These are phyloP conservation scores for Nakazawaea sp. DNA, from an alignment of 805 yeast genomes.

Conservation along the genomic window DNA sequence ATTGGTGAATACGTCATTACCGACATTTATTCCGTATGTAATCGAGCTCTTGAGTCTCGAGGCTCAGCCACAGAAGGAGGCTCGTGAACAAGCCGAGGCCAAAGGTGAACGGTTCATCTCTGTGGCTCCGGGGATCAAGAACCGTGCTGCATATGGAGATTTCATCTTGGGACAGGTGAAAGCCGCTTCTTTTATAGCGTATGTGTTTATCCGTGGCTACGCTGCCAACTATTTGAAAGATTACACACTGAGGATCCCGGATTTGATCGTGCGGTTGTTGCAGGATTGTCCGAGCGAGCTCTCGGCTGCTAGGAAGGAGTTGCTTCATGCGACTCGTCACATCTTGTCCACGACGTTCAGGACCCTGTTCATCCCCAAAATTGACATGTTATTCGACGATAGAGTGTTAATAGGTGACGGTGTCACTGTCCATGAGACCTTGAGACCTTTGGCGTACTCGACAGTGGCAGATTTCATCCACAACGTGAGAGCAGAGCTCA, in stretches of 20 bases:
- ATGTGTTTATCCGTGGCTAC: slow-evolving; percentile 80
- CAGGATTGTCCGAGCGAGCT: slow-evolving; percentile 96
- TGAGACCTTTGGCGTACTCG: slow-evolving; percentile 89
- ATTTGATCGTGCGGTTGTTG: slow-evolving; percentile 71
- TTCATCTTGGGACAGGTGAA: slow-evolving; percentile 91
- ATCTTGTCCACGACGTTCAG: slow-evolving; percentile 89
- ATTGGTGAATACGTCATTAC: slow-evolving; percentile 62
- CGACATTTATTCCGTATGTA: slow-evolving; percentile 74
- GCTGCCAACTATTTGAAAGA: slow-evolving; percentile 57
- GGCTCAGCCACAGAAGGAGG: slow-evolving; percentile 73
- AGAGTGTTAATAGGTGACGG: slow-evolving; percentile 88
- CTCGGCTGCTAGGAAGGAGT: slow-evolving; percentile 85
- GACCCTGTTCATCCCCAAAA: slow-evolving; percentile 72
- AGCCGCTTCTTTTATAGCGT: slow-evolving; percentile 92
- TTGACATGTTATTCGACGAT: slow-evolving; percentile 81
- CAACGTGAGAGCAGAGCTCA: slow-evolving; percentile 77
- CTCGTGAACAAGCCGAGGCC: slow-evolving; percentile 49
- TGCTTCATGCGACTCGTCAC: slow-evolving; percentile 90
- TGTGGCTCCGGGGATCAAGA: slow-evolving; percentile 67
- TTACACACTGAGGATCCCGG: slow-evolving; percentile 69
- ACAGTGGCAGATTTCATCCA: slow-evolving; percentile 95
- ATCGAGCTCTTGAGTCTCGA: slow-evolving; percentile 68
- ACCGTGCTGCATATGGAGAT: slow-evolving; percentile 78
- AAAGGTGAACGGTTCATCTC: slow-evolving; percentile 57
- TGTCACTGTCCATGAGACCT: slow-evolving; percentile 80